These are phyloP conservation scores for Hortiboletus campestris DNA, from an alignment of 768 basidiomycete genomes.

Conservation along the genomic window DNA sequence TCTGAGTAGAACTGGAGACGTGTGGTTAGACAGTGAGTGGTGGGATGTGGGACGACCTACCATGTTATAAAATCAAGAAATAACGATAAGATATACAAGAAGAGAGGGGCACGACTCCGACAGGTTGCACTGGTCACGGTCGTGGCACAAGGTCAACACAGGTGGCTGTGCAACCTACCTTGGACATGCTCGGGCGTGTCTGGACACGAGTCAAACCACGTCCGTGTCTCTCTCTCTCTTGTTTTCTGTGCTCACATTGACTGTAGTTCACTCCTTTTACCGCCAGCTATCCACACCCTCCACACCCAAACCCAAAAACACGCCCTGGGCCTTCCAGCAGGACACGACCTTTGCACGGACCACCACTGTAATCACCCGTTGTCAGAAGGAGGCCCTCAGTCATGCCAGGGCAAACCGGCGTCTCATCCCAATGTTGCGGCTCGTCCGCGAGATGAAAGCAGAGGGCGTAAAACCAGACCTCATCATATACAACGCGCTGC, in stretches of 20 bases:
- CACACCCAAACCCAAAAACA: background rate
- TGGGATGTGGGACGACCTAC: conserved; percentile 3
- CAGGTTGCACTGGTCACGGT: conserved; percentile 3
- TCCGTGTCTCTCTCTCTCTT: background rate
- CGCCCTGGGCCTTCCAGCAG: conserved; percentile 29
- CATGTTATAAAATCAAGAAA: conserved; percentile 25
- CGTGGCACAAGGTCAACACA: conserved; percentile 13
- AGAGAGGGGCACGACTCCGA: background rate
- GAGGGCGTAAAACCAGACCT: conserved; percentile 51
- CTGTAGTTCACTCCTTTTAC: background rate
- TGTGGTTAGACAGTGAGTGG: background rate
- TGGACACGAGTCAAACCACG: background rate
- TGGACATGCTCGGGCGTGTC: conserved; percentile 10
- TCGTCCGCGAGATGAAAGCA: conserved; percentile 58
- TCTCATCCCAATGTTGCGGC: conserved; percentile 40
- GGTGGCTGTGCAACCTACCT: conserved; percentile 25
- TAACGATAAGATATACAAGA: conserved; percentile 21
- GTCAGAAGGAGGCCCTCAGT: conserved; percentile 32
- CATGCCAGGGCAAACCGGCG: conserved; percentile 36
- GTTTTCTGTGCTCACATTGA: too few species aligned
- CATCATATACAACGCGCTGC: conserved; percentile 54
- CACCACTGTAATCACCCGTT: conserved; percentile 26
- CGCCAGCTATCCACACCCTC: conserved; percentile 6
- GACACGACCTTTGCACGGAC: conserved; percentile 28
- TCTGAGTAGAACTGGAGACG: conserved; percentile 83